Base-by-base conservation (phyloP, 78 protist genomes). In the Salpingoeca rosetta region DNA sequence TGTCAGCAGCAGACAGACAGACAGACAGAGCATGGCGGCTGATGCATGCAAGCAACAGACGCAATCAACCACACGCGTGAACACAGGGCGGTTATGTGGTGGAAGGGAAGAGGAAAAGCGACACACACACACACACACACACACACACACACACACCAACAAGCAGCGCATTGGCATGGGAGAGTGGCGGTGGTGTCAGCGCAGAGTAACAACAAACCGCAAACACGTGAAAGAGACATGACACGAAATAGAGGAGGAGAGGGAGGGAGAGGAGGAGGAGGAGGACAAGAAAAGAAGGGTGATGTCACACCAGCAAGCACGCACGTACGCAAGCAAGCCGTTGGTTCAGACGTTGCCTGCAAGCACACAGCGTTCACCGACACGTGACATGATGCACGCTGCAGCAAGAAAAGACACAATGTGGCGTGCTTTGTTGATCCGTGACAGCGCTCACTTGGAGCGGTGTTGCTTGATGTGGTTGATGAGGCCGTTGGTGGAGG, bases 401-500 rank as follows among this genome's bases (percentile, higher is more conserved):
- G 22, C 72, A 56, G 22, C 72, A 56, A 56, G 11, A 56, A 56
- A 25, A 74, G 3, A 27, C 10, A 35, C 3, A 7, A 74, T 74
- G 78, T 22, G 72, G 22, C 11, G n/a, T 11, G 22, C 22, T 56
- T 56, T 56, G 72, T 11, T 56, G 72, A 56, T 11, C n/a, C 11
- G 22, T 56, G n/a, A 56, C 72, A 11, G 22, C 72, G 11, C 72
- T 25, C 22, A 11, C 72, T 38, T 38, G 27, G 38, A 22, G 44
- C 81, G 81, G 81, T 74, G 81, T 3, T 78, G 17, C 84, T 95
- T 95, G 85, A 37, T 94, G 65, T 39, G 82, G 90, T 95, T 94
- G 87, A 95, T 95, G 72, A 95, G 93, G 38, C 98, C 96, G 87
- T 93, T 93, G 3, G 98, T 95, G 24, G 95, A 91, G 26, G 88